Evolutionary conservation across 2,329 filamentous ascomycete genomes (phyloP), one percentile per base, ranked within the genome.

Genomic region (Neofusicoccum sp.): DNA sequence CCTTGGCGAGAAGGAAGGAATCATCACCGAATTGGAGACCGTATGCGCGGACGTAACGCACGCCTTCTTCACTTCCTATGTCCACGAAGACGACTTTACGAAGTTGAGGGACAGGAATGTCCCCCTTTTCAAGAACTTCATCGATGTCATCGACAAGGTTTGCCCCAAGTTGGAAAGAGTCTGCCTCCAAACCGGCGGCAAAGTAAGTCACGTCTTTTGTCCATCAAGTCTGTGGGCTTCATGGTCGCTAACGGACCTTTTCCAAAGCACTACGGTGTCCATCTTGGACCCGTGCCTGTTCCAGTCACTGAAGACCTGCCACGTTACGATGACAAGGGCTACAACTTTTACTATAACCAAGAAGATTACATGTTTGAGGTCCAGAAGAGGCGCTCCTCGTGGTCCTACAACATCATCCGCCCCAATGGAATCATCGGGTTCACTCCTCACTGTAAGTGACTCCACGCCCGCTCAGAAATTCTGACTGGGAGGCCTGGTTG

Each of bases 11-110:
- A 26, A 47, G 31, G 41, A 47, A 1, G 41, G 47, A 1, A 43
- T 59, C 14, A 16, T n/a, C n/a, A 38, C 30, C 4, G 16, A 36
- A 26, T 57, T 75, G 53, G 48, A 54, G 30, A 12, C 56, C 0
- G 33, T 66, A 31, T 75, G 72, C 34, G 56, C 43, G 0, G 63
- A 67, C 11, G 70, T 75, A 5, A 74, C 73, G 0, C 72, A 75
- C 47, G 68, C 71, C 2, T 75, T 66, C 62, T 75, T 71, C 61
- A 65, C 69, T 2, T 73, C 73, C 0, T 74, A 74, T 47, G 67
- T 72, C 3, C 72, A 75, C 47, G 62, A 36, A 4, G 54, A 47
- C 11, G 54, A 58, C 36, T 58, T 58, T 41, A 36, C 28, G 30
- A 30, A 47, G 31, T 41, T 58, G 2, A 45, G 14, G 31, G 54